Base-by-base conservation (phyloP, 106 monocot species). In the Iris macrosiphon region DNA sequence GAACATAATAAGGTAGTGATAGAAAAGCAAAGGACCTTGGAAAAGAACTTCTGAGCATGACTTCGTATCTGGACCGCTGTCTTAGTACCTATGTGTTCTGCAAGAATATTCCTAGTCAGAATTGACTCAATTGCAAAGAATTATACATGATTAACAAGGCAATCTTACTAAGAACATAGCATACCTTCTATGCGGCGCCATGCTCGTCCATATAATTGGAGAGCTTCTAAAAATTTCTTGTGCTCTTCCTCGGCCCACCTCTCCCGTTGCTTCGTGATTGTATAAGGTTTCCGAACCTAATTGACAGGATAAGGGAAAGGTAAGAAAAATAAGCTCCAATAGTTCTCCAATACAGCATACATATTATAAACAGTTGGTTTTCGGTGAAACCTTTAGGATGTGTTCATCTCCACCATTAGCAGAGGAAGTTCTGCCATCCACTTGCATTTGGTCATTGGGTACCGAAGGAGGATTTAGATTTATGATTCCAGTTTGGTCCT, bases 1-100 rank as follows among this genome's bases (percentile, higher is more conserved):
- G 59, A 62, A 73, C 37, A 61, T 59, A 25, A 10, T 23, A 40
- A 7, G 49, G 27, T 45, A 46, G 34, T 48, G 42, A 51, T 53
- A 29, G 28, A 68, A 68, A 41, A 40, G 60, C 57, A 70, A 42
- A 49, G 31, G 45, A 89, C 88, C 88, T 89, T 89, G 2, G 79
- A 70, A 71, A 89, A 89, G 54, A 79, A 89, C 61, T 89, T 89
- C 57, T 89, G 88, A 25, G 88, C 88, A 51, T 89, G 88, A 63
- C 88, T 89, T 51, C 88, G 63, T 29, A 89, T 83, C 56, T 89
- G 88, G 35, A 83, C 76, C 4, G 88, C 79, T 25, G 83, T 83
- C 73, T 83, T 89, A 19, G 79, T 79, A 9, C 88, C 76, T 25
- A 89, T 64, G 45, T 79, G 73, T 38, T 83, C 88, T 89, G 73